These are phyloP conservation scores for Colletotrichum simmondsii DNA, from an alignment of 2,329 filamentous ascomycete genomes.

Conservation along the genomic window DNA sequence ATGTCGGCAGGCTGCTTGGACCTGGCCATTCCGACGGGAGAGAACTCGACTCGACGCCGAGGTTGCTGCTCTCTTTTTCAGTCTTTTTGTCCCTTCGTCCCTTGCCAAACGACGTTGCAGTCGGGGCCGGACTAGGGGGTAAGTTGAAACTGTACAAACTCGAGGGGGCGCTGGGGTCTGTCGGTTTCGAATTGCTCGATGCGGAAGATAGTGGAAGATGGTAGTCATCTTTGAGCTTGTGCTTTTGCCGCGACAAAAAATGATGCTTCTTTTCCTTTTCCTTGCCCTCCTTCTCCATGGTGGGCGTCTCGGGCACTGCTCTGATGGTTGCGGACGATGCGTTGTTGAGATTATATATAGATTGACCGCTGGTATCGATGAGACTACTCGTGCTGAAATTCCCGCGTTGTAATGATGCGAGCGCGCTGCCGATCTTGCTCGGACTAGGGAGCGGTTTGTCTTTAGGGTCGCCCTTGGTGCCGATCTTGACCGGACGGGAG, in stretches of 20 bases:
- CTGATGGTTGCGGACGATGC: conserved; percentile 81
- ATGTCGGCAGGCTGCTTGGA: conserved; percentile 61
- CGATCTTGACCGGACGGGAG: conserved; percentile 80
- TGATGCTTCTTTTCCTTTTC: conserved; percentile 84
- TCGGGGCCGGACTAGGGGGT: conserved; percentile 76
- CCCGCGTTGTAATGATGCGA: conserved; percentile 72
- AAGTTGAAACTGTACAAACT: conserved; percentile 84
- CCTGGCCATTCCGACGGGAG: conserved; percentile 62
- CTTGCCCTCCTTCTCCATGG: conserved; percentile 62
- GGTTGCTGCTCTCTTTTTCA: conserved; percentile 65
- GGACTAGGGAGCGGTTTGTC: conserved; percentile 78
- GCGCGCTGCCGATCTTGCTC: conserved; percentile 74
- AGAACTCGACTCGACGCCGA: conserved; percentile 62
- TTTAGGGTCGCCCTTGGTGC: conserved; percentile 74
- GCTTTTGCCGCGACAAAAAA: conserved; percentile 82
- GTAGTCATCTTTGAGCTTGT: conserved; percentile 81
- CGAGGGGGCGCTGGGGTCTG: conserved; percentile 78
- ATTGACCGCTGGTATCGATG: conserved; percentile 68
- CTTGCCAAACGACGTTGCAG: conserved; percentile 77
- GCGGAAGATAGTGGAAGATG: conserved; percentile 80
- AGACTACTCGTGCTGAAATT: conserved; percentile 80
- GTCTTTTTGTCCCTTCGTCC: conserved; percentile 89
- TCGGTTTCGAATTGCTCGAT: conserved; percentile 79
- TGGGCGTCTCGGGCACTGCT: conserved; percentile 61
- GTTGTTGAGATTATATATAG: conserved; percentile 80